A percentile compares a stretch with the other conserved stretches of the same genome.
Conservation (phyloP, 2,329 filamentous ascomycete species). For the Penicillium sp. region DNA sequence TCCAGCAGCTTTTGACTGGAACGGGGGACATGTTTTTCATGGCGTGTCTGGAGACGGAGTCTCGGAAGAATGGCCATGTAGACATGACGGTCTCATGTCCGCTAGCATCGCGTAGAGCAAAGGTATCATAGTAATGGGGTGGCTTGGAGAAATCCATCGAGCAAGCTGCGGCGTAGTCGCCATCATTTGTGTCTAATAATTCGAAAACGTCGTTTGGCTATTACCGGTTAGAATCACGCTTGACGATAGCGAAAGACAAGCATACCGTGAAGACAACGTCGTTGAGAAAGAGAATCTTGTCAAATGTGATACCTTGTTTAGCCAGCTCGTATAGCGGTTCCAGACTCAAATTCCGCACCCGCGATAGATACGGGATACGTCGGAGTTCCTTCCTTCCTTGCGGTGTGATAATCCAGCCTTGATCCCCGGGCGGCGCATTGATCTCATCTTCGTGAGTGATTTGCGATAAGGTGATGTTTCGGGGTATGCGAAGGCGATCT, state of each 20-base stretch:
- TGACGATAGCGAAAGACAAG: not conserved
- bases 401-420: constrained; percentile 62
- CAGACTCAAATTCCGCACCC: constrained; percentile 59
- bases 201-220: constrained; percentile 50
- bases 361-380: constrained; percentile 64
- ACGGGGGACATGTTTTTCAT: constrained; percentile 51
- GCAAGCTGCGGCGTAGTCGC: constrained; percentile 62
- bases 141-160: constrained; percentile 65
- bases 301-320: constrained; percentile 49
- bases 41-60: constrained; percentile 47
- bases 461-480: constrained; percentile 55
- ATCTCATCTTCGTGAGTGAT: constrained; percentile 57
- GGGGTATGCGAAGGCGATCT: constrained; percentile 48
- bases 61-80: constrained; percentile 61
- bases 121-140: constrained; percentile 67
- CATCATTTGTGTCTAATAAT: constrained; percentile 55
- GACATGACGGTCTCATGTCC: constrained; percentile 60
- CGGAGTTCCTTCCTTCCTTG: constrained; percentile 53
- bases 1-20: constrained; percentile 63
- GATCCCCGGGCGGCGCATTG: constrained; percentile 37
- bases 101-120: constrained; percentile 63
- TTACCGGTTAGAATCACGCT: not conserved
- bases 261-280: constrained; percentile 44
- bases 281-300: constrained; percentile 56
- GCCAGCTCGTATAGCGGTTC: constrained; percentile 52